Evolutionary conservation across 805 yeast genomes (phyloP).

Genomic region (baker's yeast (Saccharomyces cerevisiae)): DNA sequence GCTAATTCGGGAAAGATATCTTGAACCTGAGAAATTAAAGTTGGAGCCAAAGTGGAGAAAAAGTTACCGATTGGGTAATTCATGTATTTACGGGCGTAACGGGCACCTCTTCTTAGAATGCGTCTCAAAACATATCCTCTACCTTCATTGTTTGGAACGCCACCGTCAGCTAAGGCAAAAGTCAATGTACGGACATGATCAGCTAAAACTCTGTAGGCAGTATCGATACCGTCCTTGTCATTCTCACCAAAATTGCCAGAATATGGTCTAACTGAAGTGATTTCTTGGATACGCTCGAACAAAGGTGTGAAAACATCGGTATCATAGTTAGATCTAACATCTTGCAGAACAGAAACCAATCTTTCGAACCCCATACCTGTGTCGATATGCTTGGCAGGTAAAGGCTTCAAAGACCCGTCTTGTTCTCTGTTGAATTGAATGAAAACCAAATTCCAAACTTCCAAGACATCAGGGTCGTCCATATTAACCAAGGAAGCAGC

Average conservation of each 20-base stretch:
- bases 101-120: conserved; percentile 94
- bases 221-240: conserved; percentile 89
- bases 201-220: conserved; percentile 96
- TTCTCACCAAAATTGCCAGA: conserved; percentile 89
- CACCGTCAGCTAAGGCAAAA: conserved; percentile 95
- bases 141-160: conserved; percentile 98
- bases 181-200: conserved; percentile 97
- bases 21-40: conserved; percentile 78
- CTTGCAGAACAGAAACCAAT: conserved; percentile 87
- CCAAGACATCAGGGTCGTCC: conserved; percentile 97
- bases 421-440: conserved; percentile 95
- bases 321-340: conserved; percentile 88
- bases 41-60: conserved; percentile 87
- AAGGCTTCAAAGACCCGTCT: conserved; percentile 64
- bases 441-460: conserved; percentile 96
- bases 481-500: conserved; percentile 83
- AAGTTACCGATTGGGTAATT: conserved; percentile 91
- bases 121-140: conserved; percentile 97
- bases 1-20: conserved; percentile 89
- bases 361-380: conserved; percentile 99
- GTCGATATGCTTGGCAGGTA: conserved; percentile 94
- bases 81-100: conserved; percentile 94
- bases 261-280: conserved; percentile 88
- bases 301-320: conserved; percentile 93
- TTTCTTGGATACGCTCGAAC: conserved; percentile 77